Percentiles rank a stretch among this genome's conserved stretches.
These are phyloP conservation scores for Colletotrichum sp. DNA, from an alignment of 2,329 filamentous ascomycete genomes.

Conservation along the genomic window DNA sequence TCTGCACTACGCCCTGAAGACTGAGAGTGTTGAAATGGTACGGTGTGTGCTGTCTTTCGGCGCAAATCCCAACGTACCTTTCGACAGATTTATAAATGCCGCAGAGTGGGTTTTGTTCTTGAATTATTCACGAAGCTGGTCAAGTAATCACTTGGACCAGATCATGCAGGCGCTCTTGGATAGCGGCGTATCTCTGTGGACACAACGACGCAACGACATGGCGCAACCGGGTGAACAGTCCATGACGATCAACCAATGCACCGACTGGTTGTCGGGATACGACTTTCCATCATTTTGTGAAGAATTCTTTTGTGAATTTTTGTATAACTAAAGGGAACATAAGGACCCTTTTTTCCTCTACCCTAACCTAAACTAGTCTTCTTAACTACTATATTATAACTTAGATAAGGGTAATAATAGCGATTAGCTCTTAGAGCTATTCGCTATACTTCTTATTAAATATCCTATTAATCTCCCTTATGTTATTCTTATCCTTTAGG, in stretches of 20 bases:
- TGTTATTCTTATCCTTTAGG: no score
- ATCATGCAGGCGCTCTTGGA: neutral
- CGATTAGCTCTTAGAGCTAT: no score
- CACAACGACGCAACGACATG: rapidly evolving
- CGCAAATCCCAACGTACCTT: neutral
- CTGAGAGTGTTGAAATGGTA: rapidly evolving
- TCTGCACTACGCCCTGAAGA: neutral
- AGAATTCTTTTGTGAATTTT: no score
- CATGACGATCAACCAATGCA: rapidly evolving
- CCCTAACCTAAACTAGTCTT: no score
- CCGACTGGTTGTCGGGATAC: rapidly evolving
- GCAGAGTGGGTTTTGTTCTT: rapidly evolving
- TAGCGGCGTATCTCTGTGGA: neutral
- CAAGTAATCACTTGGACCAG: rapidly evolving
- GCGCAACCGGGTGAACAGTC: neutral
- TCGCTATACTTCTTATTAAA: no score
- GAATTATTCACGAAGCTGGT: rapidly evolving
- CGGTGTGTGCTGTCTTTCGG: rapidly evolving
- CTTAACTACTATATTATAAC: no score
- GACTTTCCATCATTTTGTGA: no score
- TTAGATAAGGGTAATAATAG: no score
- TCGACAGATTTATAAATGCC: rapidly evolving
- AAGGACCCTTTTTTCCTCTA: no score
- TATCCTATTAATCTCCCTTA: no score
- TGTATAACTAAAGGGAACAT: no score